These are phyloP conservation scores for Cystobasidium tubakii DNA, from an alignment of 768 basidiomycete genomes.

Conservation along the genomic window DNA sequence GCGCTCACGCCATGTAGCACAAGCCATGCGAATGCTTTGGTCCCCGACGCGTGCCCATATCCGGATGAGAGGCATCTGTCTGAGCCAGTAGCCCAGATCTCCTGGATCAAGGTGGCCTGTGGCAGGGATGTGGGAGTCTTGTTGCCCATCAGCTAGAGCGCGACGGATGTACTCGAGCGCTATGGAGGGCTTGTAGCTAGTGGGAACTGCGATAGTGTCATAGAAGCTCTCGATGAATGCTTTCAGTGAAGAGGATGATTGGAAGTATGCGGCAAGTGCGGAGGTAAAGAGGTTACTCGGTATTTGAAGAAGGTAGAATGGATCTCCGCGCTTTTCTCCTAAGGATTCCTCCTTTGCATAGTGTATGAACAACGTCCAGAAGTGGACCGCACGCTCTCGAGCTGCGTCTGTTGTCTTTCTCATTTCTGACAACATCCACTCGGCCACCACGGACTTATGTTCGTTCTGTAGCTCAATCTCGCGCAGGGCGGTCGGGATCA, in stretches of 20 bases:
- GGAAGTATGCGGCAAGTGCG: constrained; percentile 2
- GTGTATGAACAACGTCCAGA: constrained; percentile 6
- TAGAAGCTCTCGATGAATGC: constrained; percentile 6
- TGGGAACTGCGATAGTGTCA: neutral
- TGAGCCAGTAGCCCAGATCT: neutral
- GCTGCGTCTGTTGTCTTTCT: neutral
- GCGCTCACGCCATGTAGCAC: neutral
- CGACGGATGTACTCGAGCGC: neutral
- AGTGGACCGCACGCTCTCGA: neutral
- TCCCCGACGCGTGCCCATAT: constrained; percentile 18
- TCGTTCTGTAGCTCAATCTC: constrained; percentile 8
- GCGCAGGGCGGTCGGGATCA: neutral
- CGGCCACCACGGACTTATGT: neutral
- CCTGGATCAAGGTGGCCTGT: neutral
- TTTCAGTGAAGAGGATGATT: neutral
- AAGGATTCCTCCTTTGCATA: neutral
- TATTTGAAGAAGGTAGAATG: constrained; percentile 5
- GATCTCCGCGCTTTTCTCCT: constrained; percentile 1
- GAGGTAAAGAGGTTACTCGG: constrained; percentile 14
- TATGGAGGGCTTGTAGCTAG: neutral
- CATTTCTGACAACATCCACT: constrained; percentile 15
- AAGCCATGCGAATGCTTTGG: neutral
- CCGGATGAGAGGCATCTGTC: constrained; percentile 11
- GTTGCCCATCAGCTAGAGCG: neutral
- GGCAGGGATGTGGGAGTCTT: neutral